Evolutionary conservation across 2,329 filamentous ascomycete genomes (phyloP).

Genomic region (Phyllosticta citriasiana): DNA sequence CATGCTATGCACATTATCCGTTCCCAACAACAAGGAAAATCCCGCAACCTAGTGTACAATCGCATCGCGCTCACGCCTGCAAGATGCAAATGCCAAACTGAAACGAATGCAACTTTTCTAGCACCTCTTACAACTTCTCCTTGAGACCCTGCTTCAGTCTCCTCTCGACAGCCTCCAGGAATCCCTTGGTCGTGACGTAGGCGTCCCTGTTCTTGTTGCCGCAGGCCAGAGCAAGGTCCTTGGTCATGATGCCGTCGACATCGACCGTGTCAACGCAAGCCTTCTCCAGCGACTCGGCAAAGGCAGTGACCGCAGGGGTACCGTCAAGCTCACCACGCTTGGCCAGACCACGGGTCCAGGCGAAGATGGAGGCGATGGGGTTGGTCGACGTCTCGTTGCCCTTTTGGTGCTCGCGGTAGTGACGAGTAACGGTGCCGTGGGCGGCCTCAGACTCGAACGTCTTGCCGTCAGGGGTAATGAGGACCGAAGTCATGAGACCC

Average conservation of each 20-base stretch:
- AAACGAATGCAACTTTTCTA: background rate
- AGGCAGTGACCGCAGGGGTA: slow-evolving; percentile 84
- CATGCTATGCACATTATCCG: background rate
- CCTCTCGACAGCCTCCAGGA: slow-evolving; percentile 85
- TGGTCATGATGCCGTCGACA: slow-evolving; percentile 94
- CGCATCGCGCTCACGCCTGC: background rate
- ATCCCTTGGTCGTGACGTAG: slow-evolving; percentile 84
- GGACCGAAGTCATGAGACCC: slow-evolving; percentile 95
- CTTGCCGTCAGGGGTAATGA: slow-evolving; percentile 93
- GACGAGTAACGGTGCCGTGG: slow-evolving; percentile 94
- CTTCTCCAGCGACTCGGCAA: slow-evolving; percentile 83
- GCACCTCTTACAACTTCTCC: slow-evolving; percentile 55
- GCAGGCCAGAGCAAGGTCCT: slow-evolving; percentile 91
- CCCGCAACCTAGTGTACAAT: background rate
- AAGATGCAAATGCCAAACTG: background rate
- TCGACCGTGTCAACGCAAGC: slow-evolving; percentile 94
- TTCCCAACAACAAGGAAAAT: background rate
- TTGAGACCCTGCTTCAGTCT: slow-evolving; percentile 72
- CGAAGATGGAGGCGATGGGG: slow-evolving; percentile 97
- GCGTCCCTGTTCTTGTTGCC: slow-evolving; percentile 75
- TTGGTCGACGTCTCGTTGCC: slow-evolving; percentile 95
- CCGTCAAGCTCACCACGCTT: slow-evolving; percentile 89
- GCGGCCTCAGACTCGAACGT: slow-evolving; percentile 97
- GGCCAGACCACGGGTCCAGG: slow-evolving; percentile 89
- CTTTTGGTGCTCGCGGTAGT: slow-evolving; percentile 99